Evolutionary conservation across 345 rosid genomes (phyloP).

Genomic region (Gossypium bickii): DNA sequence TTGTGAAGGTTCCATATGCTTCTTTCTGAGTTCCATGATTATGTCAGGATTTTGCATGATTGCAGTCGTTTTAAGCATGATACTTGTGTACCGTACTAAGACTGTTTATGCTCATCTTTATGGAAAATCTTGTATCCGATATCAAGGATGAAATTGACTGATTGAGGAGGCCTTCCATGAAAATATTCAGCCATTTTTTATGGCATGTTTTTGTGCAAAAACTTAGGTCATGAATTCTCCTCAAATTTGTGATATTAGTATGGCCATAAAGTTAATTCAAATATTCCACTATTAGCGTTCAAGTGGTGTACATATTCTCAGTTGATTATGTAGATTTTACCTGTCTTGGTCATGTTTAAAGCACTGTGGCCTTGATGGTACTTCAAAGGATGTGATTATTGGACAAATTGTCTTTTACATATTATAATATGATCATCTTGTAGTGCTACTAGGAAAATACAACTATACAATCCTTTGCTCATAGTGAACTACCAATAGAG

Average conservation of each 20-base stretch:
- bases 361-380: no score
- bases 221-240: no score
- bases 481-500: no score
- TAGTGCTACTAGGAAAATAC: no score
- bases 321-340: background rate
- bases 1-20: slow-evolving; percentile 82
- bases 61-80: slow-evolving; percentile 69
- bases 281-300: background rate
- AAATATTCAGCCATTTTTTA: background rate
- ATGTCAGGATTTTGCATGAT: slow-evolving; percentile 89
- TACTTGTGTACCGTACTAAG: slow-evolving; percentile 85
- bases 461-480: no score
- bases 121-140: slow-evolving; percentile 51
- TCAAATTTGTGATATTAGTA: background rate
- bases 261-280: no score
- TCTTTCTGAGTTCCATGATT: slow-evolving; percentile 82
- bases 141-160: background rate
- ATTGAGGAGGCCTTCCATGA: background rate
- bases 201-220: background rate
- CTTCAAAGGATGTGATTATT: no score
- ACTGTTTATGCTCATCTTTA: slow-evolving; percentile 66
- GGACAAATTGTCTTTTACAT: no score
- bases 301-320: slow-evolving; percentile 4
- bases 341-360: background rate
- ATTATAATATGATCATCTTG: no score